phyloP scores from a whole-genome alignment of 352 stramenopile species.

The Phytophthora pistaciae region DNA sequence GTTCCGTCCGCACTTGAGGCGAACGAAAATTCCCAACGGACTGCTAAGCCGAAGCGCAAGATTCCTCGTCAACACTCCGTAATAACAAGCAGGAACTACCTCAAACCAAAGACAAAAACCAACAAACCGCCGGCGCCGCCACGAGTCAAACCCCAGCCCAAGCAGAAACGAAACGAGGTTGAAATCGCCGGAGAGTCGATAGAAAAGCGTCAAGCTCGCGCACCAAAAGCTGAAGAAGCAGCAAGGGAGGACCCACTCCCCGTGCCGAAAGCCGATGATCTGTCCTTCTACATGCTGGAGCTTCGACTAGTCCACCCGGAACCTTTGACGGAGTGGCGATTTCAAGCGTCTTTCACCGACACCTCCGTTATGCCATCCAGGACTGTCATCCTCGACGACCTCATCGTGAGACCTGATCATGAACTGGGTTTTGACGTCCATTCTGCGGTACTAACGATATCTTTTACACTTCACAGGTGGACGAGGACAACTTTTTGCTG shows the following conservation, averaged over 20 bases:
- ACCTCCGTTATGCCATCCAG: constrained; percentile 32
- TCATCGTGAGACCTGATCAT: constrained; percentile 33
- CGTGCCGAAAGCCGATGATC: constrained; percentile 36
- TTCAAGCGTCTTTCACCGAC: constrained; percentile 59
- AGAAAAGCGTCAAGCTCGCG: not conserved
- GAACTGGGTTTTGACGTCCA: not conserved
- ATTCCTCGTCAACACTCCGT: constrained; percentile 10
- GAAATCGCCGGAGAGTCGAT: constrained; percentile 5
- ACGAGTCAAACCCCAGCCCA: not conserved
- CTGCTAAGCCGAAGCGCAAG: constrained; percentile 17
- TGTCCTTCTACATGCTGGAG: constrained; percentile 64
- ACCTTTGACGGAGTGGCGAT: constrained; percentile 48
- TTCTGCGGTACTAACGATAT: not conserved
- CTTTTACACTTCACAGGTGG: constrained; percentile 34
- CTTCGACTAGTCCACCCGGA: constrained; percentile 54
- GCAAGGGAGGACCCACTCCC: not conserved
- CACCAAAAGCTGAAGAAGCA: not conserved
- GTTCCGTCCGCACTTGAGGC: constrained; percentile 7
- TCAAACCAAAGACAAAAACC: constrained; percentile 1
- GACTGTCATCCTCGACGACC: constrained; percentile 48
- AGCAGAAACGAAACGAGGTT: not conserved
- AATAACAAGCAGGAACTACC: not conserved
- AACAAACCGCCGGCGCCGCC: not conserved
- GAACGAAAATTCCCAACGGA: not conserved
- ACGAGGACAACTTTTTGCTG: constrained; percentile 54